Evolutionary conservation across 2,329 filamentous ascomycete species (phyloP), one percentile per base, ranked within the genome.

Genomic region (Clarireedia paspali): DNA sequence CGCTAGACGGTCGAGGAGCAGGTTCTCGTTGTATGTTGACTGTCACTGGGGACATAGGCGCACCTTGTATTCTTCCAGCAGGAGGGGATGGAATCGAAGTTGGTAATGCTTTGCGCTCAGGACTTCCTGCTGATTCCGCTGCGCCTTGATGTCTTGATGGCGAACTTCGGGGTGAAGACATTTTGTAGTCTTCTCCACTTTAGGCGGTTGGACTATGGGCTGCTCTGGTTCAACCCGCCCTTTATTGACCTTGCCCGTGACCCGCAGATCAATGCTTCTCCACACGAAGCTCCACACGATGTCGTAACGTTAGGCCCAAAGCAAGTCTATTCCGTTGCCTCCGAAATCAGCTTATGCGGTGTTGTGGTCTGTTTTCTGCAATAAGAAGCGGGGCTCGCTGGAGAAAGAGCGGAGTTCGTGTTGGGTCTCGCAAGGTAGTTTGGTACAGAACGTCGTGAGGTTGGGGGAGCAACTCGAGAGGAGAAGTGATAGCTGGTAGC

Each of bases 31-130:
- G 77, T 55, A 79, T 76, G 63, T 78, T 81, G 53, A 83, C 74
- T 56, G 72, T 75, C 55, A 81, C 78, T 17, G 82, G 80, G 42
- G 81, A 83, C 27, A 77, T 72, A 30, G 81, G 80, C 15, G 75
- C 73, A 50, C 77, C 74, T 59, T 76, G 75, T 57, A 82, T 70
- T 57, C 73, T 60, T 14, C 62, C 64, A 44, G 59, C 54, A 4
- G 60, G 34, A n/a, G 65, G 61, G 40, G 64, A 62, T 14, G 64
- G 58, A 50, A 64, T 59, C 10, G 50, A 34, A 34, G 30, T 36
- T 12, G 62, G 58, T 34, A 65, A 44, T 39, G 57, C 51, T 53
- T 66, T 64, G 42, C 61, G 55, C 38, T 27, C 36, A 15, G 46
- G 47, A 50, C 47, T 54, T 45, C 66, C 65, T 50, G 64, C 64